A percentile compares a stretch with the other conserved stretches of the same genome.
These are phyloP conservation scores for Iberis pinnata DNA, from an alignment of 345 rosid genomes.

Conservation along the genomic window DNA sequence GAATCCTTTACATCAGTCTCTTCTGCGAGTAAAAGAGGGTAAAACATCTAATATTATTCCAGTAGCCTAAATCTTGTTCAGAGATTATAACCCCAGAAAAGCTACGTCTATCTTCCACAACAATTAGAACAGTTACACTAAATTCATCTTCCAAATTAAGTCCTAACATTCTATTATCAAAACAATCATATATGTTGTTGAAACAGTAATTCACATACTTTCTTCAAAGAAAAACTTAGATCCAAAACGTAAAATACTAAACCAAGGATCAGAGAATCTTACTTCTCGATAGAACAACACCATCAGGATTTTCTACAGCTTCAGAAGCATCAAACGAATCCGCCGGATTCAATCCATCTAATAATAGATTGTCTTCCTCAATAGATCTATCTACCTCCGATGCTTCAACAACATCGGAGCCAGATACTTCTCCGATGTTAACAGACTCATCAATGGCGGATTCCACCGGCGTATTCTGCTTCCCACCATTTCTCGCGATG, in stretches of 20 bases:
- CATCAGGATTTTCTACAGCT: conserved; percentile 25
- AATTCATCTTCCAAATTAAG: conserved; percentile 1
- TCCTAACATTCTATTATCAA: not conserved
- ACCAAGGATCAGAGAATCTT: conserved; percentile 25
- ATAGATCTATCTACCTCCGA: conserved; percentile 23
- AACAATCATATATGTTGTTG: not conserved
- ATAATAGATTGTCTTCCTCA: conserved; percentile 28
- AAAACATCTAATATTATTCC: conserved; percentile 42
- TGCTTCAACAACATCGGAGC: conserved; percentile 24
- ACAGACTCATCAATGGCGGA: conserved; percentile 30
- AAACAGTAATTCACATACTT: too few species aligned
- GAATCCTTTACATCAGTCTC: conserved; percentile 55
- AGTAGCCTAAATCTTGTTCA: conserved; percentile 29
- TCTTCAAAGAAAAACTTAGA: too few species aligned
- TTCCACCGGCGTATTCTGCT: conserved; percentile 40
- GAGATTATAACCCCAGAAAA: conserved; percentile 9
- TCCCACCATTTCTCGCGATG: conserved; percentile 48
- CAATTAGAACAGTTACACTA: not conserved
- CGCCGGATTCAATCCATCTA: conserved; percentile 6
- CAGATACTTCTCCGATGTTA: conserved; percentile 28
- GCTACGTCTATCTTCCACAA: too few species aligned
- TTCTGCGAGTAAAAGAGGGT: conserved; percentile 53
- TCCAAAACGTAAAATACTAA: too few species aligned
- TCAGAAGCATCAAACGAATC: conserved; percentile 22
- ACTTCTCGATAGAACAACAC: conserved; percentile 33